Percentiles rank a stretch among this genome's conserved stretches.
Evolutionary conservation across 2,329 filamentous ascomycete species (phyloP).

Genomic region (Hyphodiscus sp.): DNA sequence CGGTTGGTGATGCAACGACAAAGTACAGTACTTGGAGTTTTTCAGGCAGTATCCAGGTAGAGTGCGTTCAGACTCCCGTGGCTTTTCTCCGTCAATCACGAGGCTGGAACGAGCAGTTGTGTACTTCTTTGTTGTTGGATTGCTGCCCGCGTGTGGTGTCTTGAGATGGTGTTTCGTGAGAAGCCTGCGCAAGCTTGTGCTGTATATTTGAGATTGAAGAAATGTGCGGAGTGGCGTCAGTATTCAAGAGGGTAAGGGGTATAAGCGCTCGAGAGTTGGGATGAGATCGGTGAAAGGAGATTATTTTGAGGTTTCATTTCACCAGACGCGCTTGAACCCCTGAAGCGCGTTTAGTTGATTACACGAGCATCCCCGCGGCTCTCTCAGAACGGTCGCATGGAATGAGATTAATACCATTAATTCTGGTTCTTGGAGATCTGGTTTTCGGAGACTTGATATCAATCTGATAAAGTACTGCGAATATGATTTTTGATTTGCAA

Average conservation of each 20-base stretch:
- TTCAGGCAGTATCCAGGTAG: background rate
- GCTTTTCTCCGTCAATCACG: background rate
- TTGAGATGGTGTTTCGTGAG: background rate
- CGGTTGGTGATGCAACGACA: too few relatives aligned
- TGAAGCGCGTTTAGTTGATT: too few relatives aligned
- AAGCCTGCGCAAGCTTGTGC: background rate
- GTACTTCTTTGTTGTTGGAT: background rate
- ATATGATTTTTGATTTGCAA: background rate
- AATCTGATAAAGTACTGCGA: background rate
- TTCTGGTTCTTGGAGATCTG: too few relatives aligned
- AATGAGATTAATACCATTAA: too few relatives aligned
- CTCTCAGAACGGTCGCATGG: too few relatives aligned
- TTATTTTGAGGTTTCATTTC: background rate
- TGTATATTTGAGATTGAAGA: background rate
- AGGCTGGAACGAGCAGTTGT: constrained; percentile 2
- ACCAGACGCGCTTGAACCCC: constrained; percentile 6
- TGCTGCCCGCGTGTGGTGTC: background rate
- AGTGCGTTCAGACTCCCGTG: background rate
- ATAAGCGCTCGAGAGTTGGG: background rate
- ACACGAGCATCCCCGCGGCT: too few relatives aligned
- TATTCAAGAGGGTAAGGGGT: background rate
- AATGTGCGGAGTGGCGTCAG: background rate
- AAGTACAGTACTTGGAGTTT: background rate
- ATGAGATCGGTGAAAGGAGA: background rate
- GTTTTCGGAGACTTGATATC: too few relatives aligned